Base-by-base conservation (phyloP, 768 basidiomycete species). In the Leccinum subgranulosum region DNA sequence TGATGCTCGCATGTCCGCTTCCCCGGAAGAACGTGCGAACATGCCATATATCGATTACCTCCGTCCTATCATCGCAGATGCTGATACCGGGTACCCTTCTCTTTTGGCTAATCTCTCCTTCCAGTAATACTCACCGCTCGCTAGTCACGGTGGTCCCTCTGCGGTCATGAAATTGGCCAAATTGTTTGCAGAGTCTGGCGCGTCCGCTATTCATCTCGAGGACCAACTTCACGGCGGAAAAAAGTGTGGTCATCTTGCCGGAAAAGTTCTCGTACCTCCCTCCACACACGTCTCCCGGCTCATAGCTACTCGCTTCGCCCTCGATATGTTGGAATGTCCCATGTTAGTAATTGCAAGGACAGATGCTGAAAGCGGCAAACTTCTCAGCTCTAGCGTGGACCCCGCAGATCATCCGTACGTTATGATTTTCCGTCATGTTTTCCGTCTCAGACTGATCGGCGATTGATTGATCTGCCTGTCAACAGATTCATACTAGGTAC, bases 191-290 rank as follows among this genome's bases (percentile, higher is more conserved):
- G 95, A 97, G 77, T 88, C 90, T 53, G 94, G 95, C 25, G 90
- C 92, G 14, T 83, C 94, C 9, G 95, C 82, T 15, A 89, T 98
- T 50, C 95, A 98, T 72, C 73, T 97, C 21, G 95, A 98, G 70
- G 95, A 98, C 73, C 93, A 96, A 69, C 79, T 96, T 7, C 92
- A 95, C 61, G 95, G 95, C 29, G 92, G 92, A 27, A 97, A 97
- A 77, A 95, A 97, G 83, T 93, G 92, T 69, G 92, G 93, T 27
- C 92, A 94, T 76, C 79, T 94, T 66, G 88, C 87, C 14, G 94
- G 94, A 53, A 96, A 97, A 73, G 92, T 96, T 25, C 81, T 98
- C 55, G 94, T 97, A 3, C 95, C 95, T 12, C 85, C 90, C 10
- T 89, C 89, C 17, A 88, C 92, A 14, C 94, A 95, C 66, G 77